Evolutionary conservation across 164 flowering plant genomes (phyloP), one percentile per base, ranked within the genome.

Genomic region (Dillenia suffruticosa): DNA sequence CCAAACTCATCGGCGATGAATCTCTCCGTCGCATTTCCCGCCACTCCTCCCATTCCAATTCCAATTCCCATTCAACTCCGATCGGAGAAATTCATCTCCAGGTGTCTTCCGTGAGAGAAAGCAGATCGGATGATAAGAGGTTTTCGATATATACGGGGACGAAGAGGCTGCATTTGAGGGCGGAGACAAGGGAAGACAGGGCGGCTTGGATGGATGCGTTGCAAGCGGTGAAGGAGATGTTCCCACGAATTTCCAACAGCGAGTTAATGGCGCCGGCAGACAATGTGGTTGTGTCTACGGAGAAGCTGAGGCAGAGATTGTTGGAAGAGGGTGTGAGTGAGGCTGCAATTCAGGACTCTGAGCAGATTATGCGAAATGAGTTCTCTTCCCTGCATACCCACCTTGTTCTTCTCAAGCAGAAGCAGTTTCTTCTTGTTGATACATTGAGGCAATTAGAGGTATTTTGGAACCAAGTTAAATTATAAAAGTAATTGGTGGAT

Each of bases 1-100:
- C 78, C 14, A 88, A 79, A 51, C 75, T 95, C n/a, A 95, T 92
- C 57, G 96, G 96, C 14, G 98, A 88, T 7, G 96, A 88, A 44
- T 90, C 93, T 4, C 9, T 73, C 26, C 67, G 78, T 6, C 66
- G 75, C 51, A 76, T 88, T 51, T 48, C 75, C 6, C 67, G 81
- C 17, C 68, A 58, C 48, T 67, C 45, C 64, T 32, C 40, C 40
- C 6, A 32, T 32, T 32, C 70, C 10, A 26, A n/a, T 5, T 48
- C 69, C 17, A 69, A 58, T 13, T 63, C 15, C 17, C 66, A 64
- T 16, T 81, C 87, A 15, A 86, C 81, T 66, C 87, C 99, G 0
- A 67, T 92, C 63, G 99, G 99, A 12, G 97, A 84, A 73, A 67
- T 84, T 58, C 88, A 84, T 60, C 79, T 84, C 66, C 9, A 8